These are phyloP conservation scores for Dactylis glomerata DNA, from an alignment of 176 grass and related monocot genomes.

Conservation along the genomic window DNA sequence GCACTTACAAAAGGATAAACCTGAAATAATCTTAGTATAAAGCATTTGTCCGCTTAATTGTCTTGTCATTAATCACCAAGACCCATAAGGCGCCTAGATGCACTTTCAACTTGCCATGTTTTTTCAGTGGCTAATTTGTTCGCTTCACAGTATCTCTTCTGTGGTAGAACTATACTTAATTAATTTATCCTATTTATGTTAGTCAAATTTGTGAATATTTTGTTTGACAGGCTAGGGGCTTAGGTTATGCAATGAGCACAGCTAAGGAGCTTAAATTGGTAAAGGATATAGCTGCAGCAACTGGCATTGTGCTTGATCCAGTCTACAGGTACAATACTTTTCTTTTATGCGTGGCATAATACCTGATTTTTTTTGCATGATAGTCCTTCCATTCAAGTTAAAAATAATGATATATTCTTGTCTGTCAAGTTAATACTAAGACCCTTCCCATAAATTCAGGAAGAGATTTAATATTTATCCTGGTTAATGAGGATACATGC, in stretches of 20 bases:
- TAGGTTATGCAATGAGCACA: slow-evolving; percentile 94
- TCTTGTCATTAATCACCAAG: background rate
- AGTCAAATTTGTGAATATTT: background rate
- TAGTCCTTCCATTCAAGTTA: background rate
- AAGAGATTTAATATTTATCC: background rate
- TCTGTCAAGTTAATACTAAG: background rate
- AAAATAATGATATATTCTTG: background rate
- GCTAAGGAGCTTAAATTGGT: slow-evolving; percentile 88
- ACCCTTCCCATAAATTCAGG: background rate
- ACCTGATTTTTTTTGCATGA: background rate
- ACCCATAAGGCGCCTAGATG: background rate
- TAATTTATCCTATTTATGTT: background rate
- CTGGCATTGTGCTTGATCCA: slow-evolving; percentile 85
- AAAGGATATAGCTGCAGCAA: slow-evolving; percentile 69
- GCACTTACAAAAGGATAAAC: background rate
- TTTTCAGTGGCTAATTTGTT: background rate
- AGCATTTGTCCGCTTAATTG: too few species aligned
- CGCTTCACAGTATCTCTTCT: background rate
- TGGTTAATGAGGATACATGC: background rate
- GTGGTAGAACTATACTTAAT: background rate
- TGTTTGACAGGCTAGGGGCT: slow-evolving; percentile 66
- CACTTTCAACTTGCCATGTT: background rate
- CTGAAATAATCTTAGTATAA: background rate
- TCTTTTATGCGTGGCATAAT: background rate
- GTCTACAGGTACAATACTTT: slow-evolving; percentile 72